Evolutionary conservation across 2,329 filamentous ascomycete genomes (phyloP).

Genomic region (Colletotrichum chrysophilum): DNA sequence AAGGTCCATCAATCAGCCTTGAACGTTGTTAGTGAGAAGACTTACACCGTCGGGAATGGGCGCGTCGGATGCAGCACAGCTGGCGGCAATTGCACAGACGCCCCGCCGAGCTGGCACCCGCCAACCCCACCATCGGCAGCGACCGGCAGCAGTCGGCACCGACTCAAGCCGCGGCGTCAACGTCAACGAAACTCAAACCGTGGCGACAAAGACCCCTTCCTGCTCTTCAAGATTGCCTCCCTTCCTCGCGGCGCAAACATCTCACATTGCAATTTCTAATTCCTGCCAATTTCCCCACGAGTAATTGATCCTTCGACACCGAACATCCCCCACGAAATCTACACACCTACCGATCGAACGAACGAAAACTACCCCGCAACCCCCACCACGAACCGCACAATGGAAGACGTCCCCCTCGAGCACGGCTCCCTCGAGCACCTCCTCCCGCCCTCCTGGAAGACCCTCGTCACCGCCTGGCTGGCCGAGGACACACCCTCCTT

Average conservation of each 20-base stretch:
- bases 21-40: neutral
- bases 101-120: neutral
- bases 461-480: conserved; percentile 82
- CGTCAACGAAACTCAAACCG: neutral
- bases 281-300: neutral
- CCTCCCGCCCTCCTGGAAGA: conserved; percentile 85
- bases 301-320: neutral
- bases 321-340: neutral
- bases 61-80: neutral
- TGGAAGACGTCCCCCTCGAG: conserved; percentile 21
- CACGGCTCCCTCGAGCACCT: conserved; percentile 67
- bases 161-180: neutral
- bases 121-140: conserved; percentile 1
- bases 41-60: neutral
- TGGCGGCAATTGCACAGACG: neutral
- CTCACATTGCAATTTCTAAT: neutral
- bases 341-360: neutral
- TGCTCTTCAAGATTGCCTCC: neutral
- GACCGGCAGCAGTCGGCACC: neutral
- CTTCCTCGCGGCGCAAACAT: neutral
- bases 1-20: no score
- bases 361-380: neutral
- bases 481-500: conserved; percentile 96
- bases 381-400: neutral
- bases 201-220: neutral